Conservation (phyloP, 1,139 yeast species). For the Pichia sp. region DNA sequence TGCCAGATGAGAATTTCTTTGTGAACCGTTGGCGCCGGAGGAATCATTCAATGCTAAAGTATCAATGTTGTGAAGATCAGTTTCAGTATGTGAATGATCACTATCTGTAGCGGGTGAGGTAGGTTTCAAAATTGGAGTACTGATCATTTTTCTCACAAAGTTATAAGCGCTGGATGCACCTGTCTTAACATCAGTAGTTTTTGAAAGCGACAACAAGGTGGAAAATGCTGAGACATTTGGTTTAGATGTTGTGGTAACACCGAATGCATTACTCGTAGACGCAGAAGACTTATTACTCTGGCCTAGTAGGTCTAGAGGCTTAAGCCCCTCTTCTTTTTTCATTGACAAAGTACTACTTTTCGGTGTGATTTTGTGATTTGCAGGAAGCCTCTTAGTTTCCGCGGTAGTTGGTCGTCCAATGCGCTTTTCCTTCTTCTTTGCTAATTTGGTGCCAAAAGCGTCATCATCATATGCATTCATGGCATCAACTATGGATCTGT, state of each 20-base stretch:
- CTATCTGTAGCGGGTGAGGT: background rate
- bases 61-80: conserved; percentile 3
- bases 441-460: conserved; percentile 32
- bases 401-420: background rate
- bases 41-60: conserved; percentile 2
- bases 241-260: conserved; percentile 27
- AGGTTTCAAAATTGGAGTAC: conserved; percentile 21
- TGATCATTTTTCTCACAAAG: conserved; percentile 26
- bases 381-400: background rate
- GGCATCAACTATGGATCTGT: conserved; percentile 34
- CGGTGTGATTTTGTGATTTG: background rate
- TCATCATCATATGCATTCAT: conserved; percentile 57
- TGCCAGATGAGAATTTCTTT: background rate
- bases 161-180: conserved; percentile 20
- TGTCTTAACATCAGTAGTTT: conserved; percentile 16
- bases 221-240: conserved; percentile 29
- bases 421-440: background rate
- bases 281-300: conserved; percentile 21
- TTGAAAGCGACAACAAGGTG: conserved; percentile 23
- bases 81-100: background rate
- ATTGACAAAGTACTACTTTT: background rate
- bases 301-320: conserved; percentile 19
- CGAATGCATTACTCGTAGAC: conserved; percentile 25
- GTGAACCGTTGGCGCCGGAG: background rate
- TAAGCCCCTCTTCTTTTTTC: conserved; percentile 11